Evolutionary conservation across 2,329 filamentous ascomycete genomes (phyloP), one percentile per base, ranked within the genome.

Genomic region (Acephala macrosclerotiorum): DNA sequence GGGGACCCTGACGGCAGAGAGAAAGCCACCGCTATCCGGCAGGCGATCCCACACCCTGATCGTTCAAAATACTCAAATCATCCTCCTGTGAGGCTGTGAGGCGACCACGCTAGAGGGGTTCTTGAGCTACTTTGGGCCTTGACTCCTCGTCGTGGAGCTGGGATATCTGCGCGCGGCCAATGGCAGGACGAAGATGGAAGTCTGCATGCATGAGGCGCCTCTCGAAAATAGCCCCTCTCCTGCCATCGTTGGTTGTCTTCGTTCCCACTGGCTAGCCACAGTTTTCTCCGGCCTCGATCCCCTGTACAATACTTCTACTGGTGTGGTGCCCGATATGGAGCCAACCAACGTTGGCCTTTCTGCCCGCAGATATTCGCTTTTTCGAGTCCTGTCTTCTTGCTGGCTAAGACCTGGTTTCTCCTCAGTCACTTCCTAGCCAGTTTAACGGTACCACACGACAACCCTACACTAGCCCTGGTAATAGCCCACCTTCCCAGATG

Each of bases 201-300:
- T 66, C 72, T 71, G 47, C 70, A 74, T 75, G 72, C 71, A 75
- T 75, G 65, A 73, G 69, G 74, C 74, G 74, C 74, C 72, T 75
- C 69, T 70, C 70, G 68, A 75, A 75, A 76, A 76, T 75, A 76
- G 74, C 67, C 57, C 45, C 55, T 36, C 55, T n/a, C 29, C 33
- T 33, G 29, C 29, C 29, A 33, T 33, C 29, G 4, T 33, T 38
- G 14, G 18, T 26, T 57, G 20, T 26, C 57, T 38, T 36, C 51
- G 58, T 64, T 61, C 70, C 65, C 63, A 74, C 61, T 74, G 70
- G 70, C 68, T 65, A 60, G 58, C 68, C 68, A 70, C 64, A 58
- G 33, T 47, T 63, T 60, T 56, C 61, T 61, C 69, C 26, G 49
- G 49, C 49, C 63, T 67, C 62, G 65, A 42, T 66, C 65, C 61